These are phyloP conservation scores for Baorangia bicolor DNA, from an alignment of 768 basidiomycete species.

Conservation along the genomic window DNA sequence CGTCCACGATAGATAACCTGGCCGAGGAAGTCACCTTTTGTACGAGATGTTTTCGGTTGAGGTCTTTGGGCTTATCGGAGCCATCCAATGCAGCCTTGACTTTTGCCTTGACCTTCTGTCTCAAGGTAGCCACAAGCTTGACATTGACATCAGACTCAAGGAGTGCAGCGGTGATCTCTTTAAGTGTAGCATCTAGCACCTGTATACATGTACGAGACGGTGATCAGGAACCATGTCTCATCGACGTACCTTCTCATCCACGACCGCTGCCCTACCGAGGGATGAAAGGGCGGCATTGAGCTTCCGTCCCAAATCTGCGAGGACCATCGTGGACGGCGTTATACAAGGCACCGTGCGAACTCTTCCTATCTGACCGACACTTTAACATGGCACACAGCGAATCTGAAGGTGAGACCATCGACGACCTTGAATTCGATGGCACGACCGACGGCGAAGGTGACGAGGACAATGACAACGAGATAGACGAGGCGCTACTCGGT, in stretches of 20 bases:
- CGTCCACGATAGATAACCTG: not conserved
- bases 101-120: slow-evolving; percentile 88
- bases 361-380: not conserved
- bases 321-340: slow-evolving; percentile 66
- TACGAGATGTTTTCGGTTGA: slow-evolving; percentile 81
- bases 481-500: slow-evolving; percentile 62
- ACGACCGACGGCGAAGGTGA: slow-evolving; percentile 45
- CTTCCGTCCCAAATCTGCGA: slow-evolving; percentile 91
- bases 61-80: slow-evolving; percentile 72
- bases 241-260: slow-evolving; percentile 82
- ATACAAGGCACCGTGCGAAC: slow-evolving; percentile 30
- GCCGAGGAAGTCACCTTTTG: slow-evolving; percentile 65
- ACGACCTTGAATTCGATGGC: slow-evolving; percentile 57
- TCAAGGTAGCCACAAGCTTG: slow-evolving; percentile 84
- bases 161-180: slow-evolving; percentile 91
- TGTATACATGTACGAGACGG: slow-evolving; percentile 32
- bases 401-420: slow-evolving; percentile 62
- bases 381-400: slow-evolving; percentile 51
- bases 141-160: slow-evolving; percentile 99
- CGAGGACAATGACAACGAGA: slow-evolving; percentile 46
- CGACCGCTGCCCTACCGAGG: slow-evolving; percentile 78
- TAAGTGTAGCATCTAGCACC: slow-evolving; percentile 92
- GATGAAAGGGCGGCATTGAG: slow-evolving; percentile 93
- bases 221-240: not conserved
- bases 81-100: slow-evolving; percentile 79